Conservation (phyloP, 495 filamentous ascomycete species). For the Penicillium cinerascens region DNA sequence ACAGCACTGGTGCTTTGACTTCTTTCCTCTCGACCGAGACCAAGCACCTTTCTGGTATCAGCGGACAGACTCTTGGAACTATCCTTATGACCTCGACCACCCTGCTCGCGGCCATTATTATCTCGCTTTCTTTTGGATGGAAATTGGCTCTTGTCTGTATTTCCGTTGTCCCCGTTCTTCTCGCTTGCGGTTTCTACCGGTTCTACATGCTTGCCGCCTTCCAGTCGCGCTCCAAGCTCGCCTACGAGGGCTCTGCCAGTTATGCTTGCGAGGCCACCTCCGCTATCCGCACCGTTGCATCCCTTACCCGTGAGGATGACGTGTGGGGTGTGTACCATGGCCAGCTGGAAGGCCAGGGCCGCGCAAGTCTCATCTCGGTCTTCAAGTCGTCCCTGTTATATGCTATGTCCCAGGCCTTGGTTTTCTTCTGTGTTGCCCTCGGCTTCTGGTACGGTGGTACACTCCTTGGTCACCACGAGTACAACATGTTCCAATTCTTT, state of each 20-base stretch:
- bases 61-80: constrained; percentile 76
- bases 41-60: constrained; percentile 78
- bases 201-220: constrained; percentile 79
- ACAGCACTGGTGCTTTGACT: constrained; percentile 78
- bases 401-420: constrained; percentile 71
- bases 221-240: constrained; percentile 63
- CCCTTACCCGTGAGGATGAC: constrained; percentile 76
- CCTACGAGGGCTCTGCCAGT: constrained; percentile 70
- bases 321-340: constrained; percentile 70
- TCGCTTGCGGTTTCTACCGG: constrained; percentile 80
- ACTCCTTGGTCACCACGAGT: constrained; percentile 67
- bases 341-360: constrained; percentile 61
- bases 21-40: constrained; percentile 84
- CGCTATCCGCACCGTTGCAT: constrained; percentile 91
- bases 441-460: constrained; percentile 92
- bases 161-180: constrained; percentile 70
- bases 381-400: constrained; percentile 69
- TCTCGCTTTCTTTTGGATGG: constrained; percentile 76
- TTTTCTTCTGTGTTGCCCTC: constrained; percentile 81
- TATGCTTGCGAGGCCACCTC: constrained; percentile 90
- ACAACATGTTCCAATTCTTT: constrained; percentile 77
- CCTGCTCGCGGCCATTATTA: constrained; percentile 60
- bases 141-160: constrained; percentile 85
- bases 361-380: constrained; percentile 60
- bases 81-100: constrained; percentile 74